phyloP scores from a whole-genome alignment of 441 rosid species.

The Omphalea diandra region DNA sequence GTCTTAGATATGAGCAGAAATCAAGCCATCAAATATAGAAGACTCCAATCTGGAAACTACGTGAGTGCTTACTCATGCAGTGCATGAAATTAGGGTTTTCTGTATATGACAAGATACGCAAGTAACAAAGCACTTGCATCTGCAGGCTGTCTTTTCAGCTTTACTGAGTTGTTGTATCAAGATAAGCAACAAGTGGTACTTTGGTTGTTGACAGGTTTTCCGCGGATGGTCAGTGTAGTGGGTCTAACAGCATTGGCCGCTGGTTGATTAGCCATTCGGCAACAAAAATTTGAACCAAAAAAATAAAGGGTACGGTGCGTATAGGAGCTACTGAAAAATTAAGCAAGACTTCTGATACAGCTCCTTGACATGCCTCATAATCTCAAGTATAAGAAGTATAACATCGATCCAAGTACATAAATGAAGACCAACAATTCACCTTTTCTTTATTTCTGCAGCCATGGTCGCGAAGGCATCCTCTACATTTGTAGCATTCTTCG shows the following conservation, averaged over 20 bases:
- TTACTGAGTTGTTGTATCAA: background rate
- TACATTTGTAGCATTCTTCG: conserved; percentile 24
- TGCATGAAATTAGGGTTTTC: no score
- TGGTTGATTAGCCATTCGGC: conserved; percentile 26
- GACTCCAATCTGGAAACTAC: background rate
- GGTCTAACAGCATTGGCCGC: conserved; percentile 13
- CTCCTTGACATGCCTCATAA: background rate
- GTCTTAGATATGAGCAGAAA: background rate
- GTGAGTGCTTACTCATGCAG: background rate
- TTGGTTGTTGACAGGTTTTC: conserved; percentile 20
- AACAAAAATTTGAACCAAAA: background rate
- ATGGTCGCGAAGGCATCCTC: conserved; percentile 27
- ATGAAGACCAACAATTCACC: background rate
- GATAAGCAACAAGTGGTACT: conserved; percentile 18
- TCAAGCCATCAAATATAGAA: background rate
- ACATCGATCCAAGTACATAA: no score
- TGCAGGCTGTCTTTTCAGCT: background rate
- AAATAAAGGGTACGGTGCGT: no score
- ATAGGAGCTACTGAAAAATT: no score
- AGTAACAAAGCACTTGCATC: no score
- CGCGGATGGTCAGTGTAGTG: conserved; percentile 19
- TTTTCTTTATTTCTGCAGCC: conserved; percentile 24
- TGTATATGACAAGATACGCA: background rate
- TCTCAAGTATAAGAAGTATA: background rate
- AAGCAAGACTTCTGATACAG: no score